Percentiles rank a stretch among this genome's conserved stretches.
phyloP scores from a whole-genome alignment of 441 rosid genomes.

The Biscutella auriculata region DNA sequence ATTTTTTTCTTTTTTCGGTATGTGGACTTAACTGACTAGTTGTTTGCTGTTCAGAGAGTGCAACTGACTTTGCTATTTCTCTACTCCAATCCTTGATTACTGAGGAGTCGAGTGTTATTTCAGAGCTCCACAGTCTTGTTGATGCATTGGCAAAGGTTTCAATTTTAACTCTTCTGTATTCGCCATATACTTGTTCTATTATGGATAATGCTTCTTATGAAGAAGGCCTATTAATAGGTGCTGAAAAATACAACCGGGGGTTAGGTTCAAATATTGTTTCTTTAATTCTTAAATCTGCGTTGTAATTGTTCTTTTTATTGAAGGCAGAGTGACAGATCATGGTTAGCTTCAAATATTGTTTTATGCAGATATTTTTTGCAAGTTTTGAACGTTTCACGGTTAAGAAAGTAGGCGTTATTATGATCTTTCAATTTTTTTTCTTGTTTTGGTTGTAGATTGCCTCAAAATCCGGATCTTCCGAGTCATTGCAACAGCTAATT shows the following conservation, averaged over 20 bases:
- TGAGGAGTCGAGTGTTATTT: slow-evolving; percentile 77
- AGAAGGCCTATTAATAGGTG: not conserved
- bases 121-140: slow-evolving; percentile 91
- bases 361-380: not conserved
- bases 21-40: slow-evolving; percentile 15
- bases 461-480: slow-evolving; percentile 68
- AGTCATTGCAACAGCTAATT: slow-evolving; percentile 72
- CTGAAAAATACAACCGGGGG: not conserved
- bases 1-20: too few species aligned
- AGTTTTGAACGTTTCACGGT: not conserved
- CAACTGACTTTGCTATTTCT: slow-evolving; percentile 79
- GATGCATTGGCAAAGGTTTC: slow-evolving; percentile 87
- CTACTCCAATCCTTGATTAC: slow-evolving; percentile 72
- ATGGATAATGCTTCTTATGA: not conserved
- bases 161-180: slow-evolving; percentile 1
- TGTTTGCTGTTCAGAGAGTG: slow-evolving; percentile 55
- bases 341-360: not conserved
- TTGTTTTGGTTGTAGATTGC: slow-evolving; percentile 47
- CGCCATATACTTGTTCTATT: slow-evolving; percentile 1
- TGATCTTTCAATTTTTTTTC: not conserved
- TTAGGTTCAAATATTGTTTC: not conserved
- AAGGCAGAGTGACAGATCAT: not conserved
- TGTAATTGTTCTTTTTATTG: not conserved
- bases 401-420: not conserved
- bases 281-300: not conserved